Evolutionary conservation across 768 basidiomycete genomes (phyloP).

Genomic region (Leccinum sublutescens): DNA sequence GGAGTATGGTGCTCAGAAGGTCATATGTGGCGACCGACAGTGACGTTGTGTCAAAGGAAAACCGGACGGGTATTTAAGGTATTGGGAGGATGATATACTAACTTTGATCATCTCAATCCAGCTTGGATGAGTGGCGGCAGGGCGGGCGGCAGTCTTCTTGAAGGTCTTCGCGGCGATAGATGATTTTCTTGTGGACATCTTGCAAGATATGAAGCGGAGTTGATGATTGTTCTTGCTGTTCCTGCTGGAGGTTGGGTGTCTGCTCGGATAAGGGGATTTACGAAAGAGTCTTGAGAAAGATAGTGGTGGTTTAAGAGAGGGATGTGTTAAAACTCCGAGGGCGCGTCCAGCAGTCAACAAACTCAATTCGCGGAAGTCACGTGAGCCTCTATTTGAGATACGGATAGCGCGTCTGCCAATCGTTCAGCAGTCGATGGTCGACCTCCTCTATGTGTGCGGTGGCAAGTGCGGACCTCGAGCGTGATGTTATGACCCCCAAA

Average conservation of each 20-base stretch:
- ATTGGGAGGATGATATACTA: constrained; percentile 24
- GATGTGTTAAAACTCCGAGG: constrained; percentile 41
- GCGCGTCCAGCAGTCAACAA: constrained; percentile 40
- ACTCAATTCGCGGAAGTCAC: constrained; percentile 40
- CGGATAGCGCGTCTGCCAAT: constrained; percentile 15
- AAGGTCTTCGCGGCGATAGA: constrained; percentile 44
- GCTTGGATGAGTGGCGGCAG: constrained; percentile 39
- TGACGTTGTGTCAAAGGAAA: constrained; percentile 6
- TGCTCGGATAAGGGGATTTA: constrained; percentile 12
- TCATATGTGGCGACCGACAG: constrained; percentile 8
- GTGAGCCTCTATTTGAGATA: constrained; percentile 36
- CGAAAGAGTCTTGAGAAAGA: constrained; percentile 33
- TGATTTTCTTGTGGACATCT: constrained; percentile 45
- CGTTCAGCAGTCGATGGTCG: constrained; percentile 4
- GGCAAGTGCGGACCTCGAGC: constrained; percentile 1
- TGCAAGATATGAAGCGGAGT: constrained; percentile 16
- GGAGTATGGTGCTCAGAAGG: constrained; percentile 10
- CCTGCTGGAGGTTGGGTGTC: constrained; percentile 15
- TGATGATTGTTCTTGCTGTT: constrained; percentile 18
- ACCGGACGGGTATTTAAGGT: constrained; percentile 12
- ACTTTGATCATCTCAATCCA: constrained; percentile 88
- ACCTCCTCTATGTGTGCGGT: constrained; percentile 1
- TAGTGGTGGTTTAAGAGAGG: constrained; percentile 49
- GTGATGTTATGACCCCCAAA: constrained; percentile 15
- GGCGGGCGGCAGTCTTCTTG: constrained; percentile 33